Evolutionary conservation across 164 flowering plant genomes (phyloP).

Genomic region (Echeveria elegans): DNA sequence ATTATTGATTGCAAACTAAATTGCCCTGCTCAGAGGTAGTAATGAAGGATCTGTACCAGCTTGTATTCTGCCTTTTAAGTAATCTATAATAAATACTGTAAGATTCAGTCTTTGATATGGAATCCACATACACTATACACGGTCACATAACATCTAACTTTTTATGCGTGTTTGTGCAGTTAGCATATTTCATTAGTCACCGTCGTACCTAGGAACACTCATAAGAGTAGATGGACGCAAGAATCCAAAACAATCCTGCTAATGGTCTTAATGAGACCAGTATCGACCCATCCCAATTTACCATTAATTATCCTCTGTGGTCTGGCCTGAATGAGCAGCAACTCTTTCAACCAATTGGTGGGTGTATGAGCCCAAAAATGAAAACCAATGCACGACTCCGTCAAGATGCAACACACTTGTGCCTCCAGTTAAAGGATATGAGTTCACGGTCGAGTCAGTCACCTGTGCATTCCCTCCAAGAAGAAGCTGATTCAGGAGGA

Average conservation of each 20-base stretch:
- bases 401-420: constrained; percentile 26
- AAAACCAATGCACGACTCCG: constrained; percentile 26
- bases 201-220: constrained; percentile 6
- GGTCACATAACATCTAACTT: not conserved
- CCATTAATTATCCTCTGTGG: constrained; percentile 27
- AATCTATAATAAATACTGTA: not conserved
- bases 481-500: constrained; percentile 10
- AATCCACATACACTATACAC: not conserved
- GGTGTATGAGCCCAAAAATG: constrained; percentile 28
- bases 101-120: not conserved
- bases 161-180: not conserved
- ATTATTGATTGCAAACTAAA: no score
- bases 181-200: not conserved
- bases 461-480: constrained; percentile 21
- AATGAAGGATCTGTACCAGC: no score
- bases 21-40: no score
- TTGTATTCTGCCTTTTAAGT: not conserved
- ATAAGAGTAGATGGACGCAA: constrained; percentile 11
- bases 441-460: constrained; percentile 52
- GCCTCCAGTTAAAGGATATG: constrained; percentile 35
- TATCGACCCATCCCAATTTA: constrained; percentile 15
- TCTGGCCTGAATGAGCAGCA: constrained; percentile 31
- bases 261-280: constrained; percentile 21
- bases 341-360: constrained; percentile 22
- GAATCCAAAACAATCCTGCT: constrained; percentile 21